Conservation (phyloP, 306 rosid genomes). For the Crataegus laevigata region DNA sequence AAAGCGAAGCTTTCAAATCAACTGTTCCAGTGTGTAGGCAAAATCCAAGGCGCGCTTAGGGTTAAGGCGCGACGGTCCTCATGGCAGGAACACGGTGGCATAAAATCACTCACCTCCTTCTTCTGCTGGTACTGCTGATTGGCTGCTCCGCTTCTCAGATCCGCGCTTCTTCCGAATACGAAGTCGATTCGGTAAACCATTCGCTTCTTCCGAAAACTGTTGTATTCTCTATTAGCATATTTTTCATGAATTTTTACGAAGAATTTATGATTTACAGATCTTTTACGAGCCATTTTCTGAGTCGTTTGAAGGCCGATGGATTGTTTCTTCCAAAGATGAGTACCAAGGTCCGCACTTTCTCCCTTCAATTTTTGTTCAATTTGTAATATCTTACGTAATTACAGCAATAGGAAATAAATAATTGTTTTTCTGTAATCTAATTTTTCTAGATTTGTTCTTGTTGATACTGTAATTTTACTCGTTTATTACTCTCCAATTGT, state of each 20-base stretch:
- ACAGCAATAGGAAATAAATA: neutral
- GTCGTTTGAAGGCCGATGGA: conserved; percentile 49
- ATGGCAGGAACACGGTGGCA: conserved; percentile 3
- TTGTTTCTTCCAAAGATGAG: conserved; percentile 42
- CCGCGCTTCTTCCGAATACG: conserved; percentile 7
- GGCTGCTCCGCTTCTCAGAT: conserved; percentile 15
- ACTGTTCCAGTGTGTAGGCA: neutral
- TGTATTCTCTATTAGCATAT: too few species aligned
- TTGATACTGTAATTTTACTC: too few species aligned
- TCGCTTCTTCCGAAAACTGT: neutral
- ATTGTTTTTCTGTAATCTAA: too few species aligned
- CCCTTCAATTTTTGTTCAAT: neutral
- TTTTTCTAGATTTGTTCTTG: neutral
- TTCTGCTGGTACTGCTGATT: neutral
- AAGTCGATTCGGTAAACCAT: neutral
- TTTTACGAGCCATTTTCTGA: conserved; percentile 61
- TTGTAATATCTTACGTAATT: too few species aligned
- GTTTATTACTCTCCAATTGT: neutral
- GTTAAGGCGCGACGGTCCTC: neutral
- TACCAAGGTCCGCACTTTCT: conserved; percentile 28
- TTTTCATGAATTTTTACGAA: neutral
- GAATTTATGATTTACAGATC: neutral
- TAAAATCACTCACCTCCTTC: neutral
- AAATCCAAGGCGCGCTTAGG: neutral
- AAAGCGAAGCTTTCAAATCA: neutral